These are phyloP conservation scores for Cronartium quercuum DNA, from an alignment of 1,284 basidiomycete genomes.

Conservation along the genomic window DNA sequence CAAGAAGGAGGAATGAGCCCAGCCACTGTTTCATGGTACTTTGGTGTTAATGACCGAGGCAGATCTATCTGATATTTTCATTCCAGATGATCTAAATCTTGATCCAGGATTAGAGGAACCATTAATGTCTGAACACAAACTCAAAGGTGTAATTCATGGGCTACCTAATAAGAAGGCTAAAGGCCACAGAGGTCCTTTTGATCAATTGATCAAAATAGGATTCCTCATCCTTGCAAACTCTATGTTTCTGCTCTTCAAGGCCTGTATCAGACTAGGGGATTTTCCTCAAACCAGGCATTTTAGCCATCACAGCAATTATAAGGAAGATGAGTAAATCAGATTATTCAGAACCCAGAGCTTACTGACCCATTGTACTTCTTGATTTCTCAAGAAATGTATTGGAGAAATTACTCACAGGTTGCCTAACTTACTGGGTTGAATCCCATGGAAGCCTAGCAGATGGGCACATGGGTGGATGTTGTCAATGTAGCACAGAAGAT, in stretches of 20 bases:
- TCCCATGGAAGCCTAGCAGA: background rate
- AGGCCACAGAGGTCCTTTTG: background rate
- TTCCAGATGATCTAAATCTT: background rate
- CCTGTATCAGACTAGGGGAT: background rate
- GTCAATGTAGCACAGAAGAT: background rate
- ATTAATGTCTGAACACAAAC: too few relatives aligned
- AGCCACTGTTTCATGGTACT: background rate
- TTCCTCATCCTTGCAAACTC: too few relatives aligned
- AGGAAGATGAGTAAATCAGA: background rate
- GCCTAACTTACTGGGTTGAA: background rate
- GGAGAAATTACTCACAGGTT: background rate
- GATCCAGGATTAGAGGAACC: too few relatives aligned
- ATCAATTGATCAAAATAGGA: background rate
- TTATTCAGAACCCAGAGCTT: background rate
- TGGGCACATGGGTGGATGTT: background rate
- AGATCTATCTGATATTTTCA: background rate
- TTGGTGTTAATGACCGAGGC: too few relatives aligned
- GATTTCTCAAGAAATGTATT: background rate
- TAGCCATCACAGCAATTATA: background rate
- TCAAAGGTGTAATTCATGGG: background rate
- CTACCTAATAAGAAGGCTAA: background rate
- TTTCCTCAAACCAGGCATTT: background rate
- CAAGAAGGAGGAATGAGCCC: background rate
- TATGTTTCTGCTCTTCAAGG: background rate
- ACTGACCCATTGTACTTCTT: slow-evolving; percentile 3